phyloP scores from a whole-genome alignment of 2,329 filamentous ascomycete genomes.

The Emergomyces orientalis region DNA sequence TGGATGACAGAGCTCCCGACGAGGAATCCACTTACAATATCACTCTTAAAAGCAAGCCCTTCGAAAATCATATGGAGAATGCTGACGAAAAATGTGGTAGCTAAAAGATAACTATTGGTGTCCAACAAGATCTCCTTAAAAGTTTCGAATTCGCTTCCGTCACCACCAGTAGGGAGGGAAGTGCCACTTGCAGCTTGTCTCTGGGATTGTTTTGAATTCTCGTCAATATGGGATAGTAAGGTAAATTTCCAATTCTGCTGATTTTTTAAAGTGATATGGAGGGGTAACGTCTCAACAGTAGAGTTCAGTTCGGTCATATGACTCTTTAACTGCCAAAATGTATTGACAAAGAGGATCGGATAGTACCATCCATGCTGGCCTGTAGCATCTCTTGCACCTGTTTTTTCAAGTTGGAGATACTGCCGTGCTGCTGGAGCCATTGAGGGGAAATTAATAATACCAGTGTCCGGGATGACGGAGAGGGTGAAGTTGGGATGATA shows the following conservation, averaged over 20 bases:
- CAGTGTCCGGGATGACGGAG: conserved; percentile 73
- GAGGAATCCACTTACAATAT: conserved; percentile 52
- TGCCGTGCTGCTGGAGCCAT: conserved; percentile 67
- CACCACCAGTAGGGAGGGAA: conserved; percentile 64
- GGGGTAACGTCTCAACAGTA: conserved; percentile 69
- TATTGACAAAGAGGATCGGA: conserved; percentile 85
- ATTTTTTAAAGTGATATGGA: conserved; percentile 77
- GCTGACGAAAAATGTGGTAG: conserved; percentile 72
- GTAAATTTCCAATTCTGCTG: conserved; percentile 83
- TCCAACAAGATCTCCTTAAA: conserved; percentile 92
- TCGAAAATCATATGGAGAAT: conserved; percentile 92
- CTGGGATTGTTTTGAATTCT: conserved; percentile 74
- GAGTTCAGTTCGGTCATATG: conserved; percentile 91
- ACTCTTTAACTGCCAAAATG: conserved; percentile 87
- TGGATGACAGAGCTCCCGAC: neutral
- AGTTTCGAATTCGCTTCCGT: conserved; percentile 91
- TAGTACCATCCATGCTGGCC: conserved; percentile 92
- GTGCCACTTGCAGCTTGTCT: conserved; percentile 67
- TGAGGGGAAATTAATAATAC: conserved; percentile 55
- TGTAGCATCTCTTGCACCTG: conserved; percentile 68
- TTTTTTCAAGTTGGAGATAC: conserved; percentile 69
- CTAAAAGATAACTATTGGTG: conserved; percentile 84
- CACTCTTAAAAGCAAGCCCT: conserved; percentile 90
- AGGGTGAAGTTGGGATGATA: conserved; percentile 94
- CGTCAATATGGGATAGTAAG: conserved; percentile 72